Evolutionary conservation across 2,329 filamentous ascomycete genomes (phyloP), one percentile per base, ranked within the genome.

Genomic region (Verticillium albo-atrum): DNA sequence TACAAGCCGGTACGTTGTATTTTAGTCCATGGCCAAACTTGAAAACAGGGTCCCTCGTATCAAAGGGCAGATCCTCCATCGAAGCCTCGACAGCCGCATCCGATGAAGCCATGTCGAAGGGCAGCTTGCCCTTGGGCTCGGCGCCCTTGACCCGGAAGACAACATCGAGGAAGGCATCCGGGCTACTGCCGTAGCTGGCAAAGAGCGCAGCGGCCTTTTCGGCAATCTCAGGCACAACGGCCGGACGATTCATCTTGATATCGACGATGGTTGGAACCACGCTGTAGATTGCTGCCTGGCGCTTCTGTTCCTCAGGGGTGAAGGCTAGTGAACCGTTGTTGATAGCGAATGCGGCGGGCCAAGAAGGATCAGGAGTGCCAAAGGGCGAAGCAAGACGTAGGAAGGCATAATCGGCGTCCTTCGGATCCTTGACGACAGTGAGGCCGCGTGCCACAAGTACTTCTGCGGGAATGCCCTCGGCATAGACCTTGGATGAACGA

Each of bases 51-150:
- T 69, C 58, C 28, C 64, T 58, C 1, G 68, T 68, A 37, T 72
- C 68, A 51, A 65, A 73, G 0, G 70, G 65, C 10, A 71, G 63
- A 54, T 73, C 71, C 34, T 68, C 67, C 14, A 56, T 61, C 0
- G 64, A 61, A 6, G 63, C 71, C 51, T 74, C 71, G 0, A 79
- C 79, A 1, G 78, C 79, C 51, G 68, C 71, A 62, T 74, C 72
- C 5, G 75, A 79, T 9, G 74, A 64, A 0, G 80, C 78, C 34
- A 82, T 58, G 64, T 82, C 79, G 64, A 80, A 78, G 0, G 77
- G 77, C 58, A 79, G 61, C 65, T 70, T 74, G 0, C 79, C 79
- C 58, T 74, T 64, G 0, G 79, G 79, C 15, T 66, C 65, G 9
- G 27, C 50, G 3, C 42, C 47, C 6, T 69, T 70, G 2, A 70